These are phyloP conservation scores for Cystobasidium tubakii DNA, from an alignment of 768 basidiomycete species.

Conservation along the genomic window DNA sequence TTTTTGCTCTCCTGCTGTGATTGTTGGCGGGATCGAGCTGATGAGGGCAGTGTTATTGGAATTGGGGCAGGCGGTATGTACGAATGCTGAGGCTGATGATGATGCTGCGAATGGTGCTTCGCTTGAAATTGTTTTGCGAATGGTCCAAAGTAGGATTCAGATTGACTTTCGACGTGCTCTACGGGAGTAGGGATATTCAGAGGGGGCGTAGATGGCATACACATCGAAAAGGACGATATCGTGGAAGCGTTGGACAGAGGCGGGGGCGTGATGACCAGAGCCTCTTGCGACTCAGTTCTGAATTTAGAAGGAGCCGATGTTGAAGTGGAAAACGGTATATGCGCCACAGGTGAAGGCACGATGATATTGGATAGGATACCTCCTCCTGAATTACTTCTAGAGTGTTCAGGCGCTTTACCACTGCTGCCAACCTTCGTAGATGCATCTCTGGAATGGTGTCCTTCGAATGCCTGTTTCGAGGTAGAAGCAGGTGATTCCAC, in stretches of 20 bases:
- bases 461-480: neutral
- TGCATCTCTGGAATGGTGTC: neutral
- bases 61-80: slow-evolving; percentile 59
- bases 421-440: neutral
- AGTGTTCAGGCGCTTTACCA: neutral
- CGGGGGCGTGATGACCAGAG: neutral
- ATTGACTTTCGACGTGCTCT: neutral
- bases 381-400: neutral
- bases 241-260: slow-evolving; percentile 27
- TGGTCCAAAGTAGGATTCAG: slow-evolving; percentile 4
- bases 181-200: neutral
- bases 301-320: neutral
- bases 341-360: neutral
- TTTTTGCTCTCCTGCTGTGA: slow-evolving; percentile 57
- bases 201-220: slow-evolving; percentile 48
- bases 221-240: slow-evolving; percentile 40
- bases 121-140: neutral
- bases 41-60: slow-evolving; percentile 58
- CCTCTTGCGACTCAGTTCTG: neutral
- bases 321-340: too few relatives aligned
- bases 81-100: slow-evolving; percentile 47
- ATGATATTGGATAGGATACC: neutral
- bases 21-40: slow-evolving; percentile 55
- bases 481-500: neutral
- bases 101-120: neutral